phyloP scores from a whole-genome alignment of 202 grass and related monocot genomes.

The Hordeum pubiflorum region DNA sequence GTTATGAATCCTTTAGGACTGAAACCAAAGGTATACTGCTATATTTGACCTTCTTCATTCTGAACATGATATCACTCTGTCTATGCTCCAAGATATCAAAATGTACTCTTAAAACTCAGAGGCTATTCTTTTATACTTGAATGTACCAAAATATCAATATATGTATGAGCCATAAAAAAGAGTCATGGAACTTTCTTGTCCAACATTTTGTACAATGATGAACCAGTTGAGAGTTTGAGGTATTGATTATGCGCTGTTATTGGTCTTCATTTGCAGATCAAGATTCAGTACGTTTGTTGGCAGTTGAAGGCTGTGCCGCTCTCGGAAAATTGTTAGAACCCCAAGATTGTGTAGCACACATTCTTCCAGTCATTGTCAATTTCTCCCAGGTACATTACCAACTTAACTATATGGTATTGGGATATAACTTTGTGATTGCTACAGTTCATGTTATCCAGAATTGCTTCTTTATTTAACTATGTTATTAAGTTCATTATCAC shows the following conservation, averaged over 20 bases:
- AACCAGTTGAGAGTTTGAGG: neutral
- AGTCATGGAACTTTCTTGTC: neutral
- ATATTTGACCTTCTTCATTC: neutral
- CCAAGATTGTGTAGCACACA: slow-evolving; percentile 78
- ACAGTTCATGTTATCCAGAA: neutral
- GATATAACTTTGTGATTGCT: neutral
- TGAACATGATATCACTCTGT: neutral
- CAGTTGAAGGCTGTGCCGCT: slow-evolving; percentile 88
- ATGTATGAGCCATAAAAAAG: neutral
- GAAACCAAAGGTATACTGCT: neutral
- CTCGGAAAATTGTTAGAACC: slow-evolving; percentile 92
- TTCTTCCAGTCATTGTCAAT: slow-evolving; percentile 88
- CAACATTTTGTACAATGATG: neutral
- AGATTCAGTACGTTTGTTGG: slow-evolving; percentile 91
- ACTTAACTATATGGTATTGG: neutral
- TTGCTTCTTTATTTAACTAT: neutral
- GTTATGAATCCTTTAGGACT: neutral
- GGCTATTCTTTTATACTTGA: neutral
- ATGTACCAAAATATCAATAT: neutral
- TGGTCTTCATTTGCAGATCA: slow-evolving; percentile 44
- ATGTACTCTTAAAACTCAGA: neutral
- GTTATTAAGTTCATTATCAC: neutral
- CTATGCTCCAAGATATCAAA: neutral
- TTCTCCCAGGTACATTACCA: slow-evolving; percentile 66
- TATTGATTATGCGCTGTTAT: neutral